phyloP scores from a whole-genome alignment of 257 asterid species.

The Agastache rugosa region DNA sequence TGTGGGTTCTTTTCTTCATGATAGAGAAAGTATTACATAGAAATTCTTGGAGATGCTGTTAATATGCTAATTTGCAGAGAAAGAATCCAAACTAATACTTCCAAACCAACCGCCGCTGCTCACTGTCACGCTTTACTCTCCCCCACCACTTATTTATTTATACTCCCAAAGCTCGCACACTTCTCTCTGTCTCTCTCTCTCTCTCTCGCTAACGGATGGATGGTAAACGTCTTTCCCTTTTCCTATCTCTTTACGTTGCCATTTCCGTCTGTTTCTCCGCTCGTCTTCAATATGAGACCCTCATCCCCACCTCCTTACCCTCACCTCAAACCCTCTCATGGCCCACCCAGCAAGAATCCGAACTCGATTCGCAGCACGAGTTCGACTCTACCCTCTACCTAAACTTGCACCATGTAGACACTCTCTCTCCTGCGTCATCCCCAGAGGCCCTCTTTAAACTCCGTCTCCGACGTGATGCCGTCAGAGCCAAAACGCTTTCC shows the following conservation, averaged over 20 bases:
- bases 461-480: constrained; percentile 78
- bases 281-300: constrained; percentile 47
- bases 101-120: constrained; percentile 35
- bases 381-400: constrained; percentile 42
- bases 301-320: constrained; percentile 61
- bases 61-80: too few relatives aligned
- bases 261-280: constrained; percentile 36
- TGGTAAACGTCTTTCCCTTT: constrained; percentile 9
- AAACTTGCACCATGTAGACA: constrained; percentile 69
- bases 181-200: constrained; percentile 5
- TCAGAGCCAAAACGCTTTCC: constrained; percentile 47
- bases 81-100: constrained; percentile 23
- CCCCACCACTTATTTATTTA: constrained; percentile 38
- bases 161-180: constrained; percentile 28
- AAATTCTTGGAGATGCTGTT: too few relatives aligned
- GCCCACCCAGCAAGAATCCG: constrained; percentile 36
- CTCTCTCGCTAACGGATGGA: constrained; percentile 36
- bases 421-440: constrained; percentile 52
- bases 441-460: constrained; percentile 64
- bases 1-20: too few relatives aligned
- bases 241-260: constrained; percentile 34
- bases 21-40: too few relatives aligned
- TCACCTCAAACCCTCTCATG: constrained; percentile 52
- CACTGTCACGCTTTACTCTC: not conserved
- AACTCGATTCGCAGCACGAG: constrained; percentile 14